phyloP scores from a whole-genome alignment of 257 asterid species.

The Nicotiana attenuata region DNA sequence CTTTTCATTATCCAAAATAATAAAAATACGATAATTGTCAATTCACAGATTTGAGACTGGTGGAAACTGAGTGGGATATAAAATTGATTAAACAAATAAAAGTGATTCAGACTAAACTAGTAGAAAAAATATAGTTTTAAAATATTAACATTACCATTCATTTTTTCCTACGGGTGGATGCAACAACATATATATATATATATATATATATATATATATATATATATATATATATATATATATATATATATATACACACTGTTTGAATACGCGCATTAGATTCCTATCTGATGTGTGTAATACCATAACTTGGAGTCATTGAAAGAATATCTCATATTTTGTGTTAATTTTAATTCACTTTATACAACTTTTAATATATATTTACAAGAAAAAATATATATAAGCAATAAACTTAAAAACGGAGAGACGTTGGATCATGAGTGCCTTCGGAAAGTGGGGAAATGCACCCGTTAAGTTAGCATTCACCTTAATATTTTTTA shows the following conservation, averaged over 20 bases:
- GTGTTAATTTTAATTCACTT: background rate
- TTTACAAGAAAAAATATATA: background rate
- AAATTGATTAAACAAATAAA: too few species aligned
- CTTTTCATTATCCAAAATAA: too few species aligned
- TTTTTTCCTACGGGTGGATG: background rate
- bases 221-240: background rate
- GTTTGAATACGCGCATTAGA: background rate
- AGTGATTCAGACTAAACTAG: background rate
- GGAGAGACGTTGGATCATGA: background rate
- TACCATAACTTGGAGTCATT: background rate
- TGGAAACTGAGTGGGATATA: too few species aligned
- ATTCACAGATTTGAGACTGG: too few species aligned
- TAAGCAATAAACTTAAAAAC: background rate
- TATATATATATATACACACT: too few species aligned
- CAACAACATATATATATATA: background rate
- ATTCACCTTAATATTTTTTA: background rate
- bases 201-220: background rate
- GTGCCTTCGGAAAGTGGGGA: background rate
- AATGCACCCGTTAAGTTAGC: background rate
- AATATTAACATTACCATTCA: background rate
- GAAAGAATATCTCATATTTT: background rate
- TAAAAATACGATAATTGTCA: too few species aligned
- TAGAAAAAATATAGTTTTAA: background rate
- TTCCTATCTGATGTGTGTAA: background rate
- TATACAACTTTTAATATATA: background rate